Base-by-base conservation (phyloP, 169 alveolate genomes). In the Plasmodium vinckei region DNA sequence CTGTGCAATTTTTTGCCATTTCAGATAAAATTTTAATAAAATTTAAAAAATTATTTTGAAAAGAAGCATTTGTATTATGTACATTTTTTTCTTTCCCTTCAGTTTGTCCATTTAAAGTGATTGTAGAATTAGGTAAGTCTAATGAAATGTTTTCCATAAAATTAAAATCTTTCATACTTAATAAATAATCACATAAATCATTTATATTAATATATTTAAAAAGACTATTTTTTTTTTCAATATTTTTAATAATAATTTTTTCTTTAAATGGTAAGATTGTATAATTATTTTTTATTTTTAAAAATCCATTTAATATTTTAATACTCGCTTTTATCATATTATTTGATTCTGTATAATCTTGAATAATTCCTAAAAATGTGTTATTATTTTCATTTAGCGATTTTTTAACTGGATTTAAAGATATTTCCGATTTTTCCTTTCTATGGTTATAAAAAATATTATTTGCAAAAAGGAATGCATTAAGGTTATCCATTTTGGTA, bases 321-420 rank as follows among this genome's bases (percentile, higher is more conserved):
- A 79, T 61, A 39, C 47, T 79, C 15, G 89, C 89, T 27, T 65
- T 79, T 56, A 79, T 67, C 82, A 79, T 51, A 65, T 79, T 67
- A 67, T 79, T 79, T 27, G 89, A 51, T 65, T 79, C 84, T 10
- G 89, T 79, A 19, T 65, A 79, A 46, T 79, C 89, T 51, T 79
- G 89, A 46, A 67, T 39, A 65, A 79, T 82, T 9, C 89, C 89
- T 25, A 79, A 57, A 79, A 67, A 79, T 13, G 59, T 53, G 19
- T 54, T 71, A 57, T 72, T 49, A 65, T 67, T 63, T 56, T 77
- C 77, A 27, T 61, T 49, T 77, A 42, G 6, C 4, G 69, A 39
- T 42, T 77, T 77, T 56, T 51, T 64, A 23, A 63, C 19, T 70
- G 89, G 56, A 9, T 64, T 64, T 53, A 61, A 51, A 27, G 46